A percentile compares a stretch with the other conserved stretches of the same genome.
phyloP scores from a whole-genome alignment of 305 asterid species.

The Solanum hybrid region DNA sequence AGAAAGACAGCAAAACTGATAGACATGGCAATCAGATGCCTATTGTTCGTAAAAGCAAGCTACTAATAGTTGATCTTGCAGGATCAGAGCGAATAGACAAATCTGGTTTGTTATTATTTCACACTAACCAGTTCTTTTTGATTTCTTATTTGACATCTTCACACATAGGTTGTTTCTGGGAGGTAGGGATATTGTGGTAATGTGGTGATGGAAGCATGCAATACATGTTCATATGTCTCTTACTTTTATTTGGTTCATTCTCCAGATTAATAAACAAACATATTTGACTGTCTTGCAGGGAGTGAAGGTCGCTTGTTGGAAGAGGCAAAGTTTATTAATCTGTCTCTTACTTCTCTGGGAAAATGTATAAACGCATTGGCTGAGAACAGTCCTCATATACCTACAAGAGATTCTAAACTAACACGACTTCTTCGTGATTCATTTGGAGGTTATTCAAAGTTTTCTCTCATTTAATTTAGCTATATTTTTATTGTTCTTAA shows the following conservation, averaged over 20 bases:
- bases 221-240: not conserved
- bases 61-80: slow-evolving; percentile 91
- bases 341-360: slow-evolving; percentile 80
- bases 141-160: not conserved
- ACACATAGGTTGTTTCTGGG: not conserved
- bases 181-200: not conserved
- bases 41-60: slow-evolving; percentile 75
- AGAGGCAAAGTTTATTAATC: slow-evolving; percentile 91
- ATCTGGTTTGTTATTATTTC: slow-evolving; percentile 52
- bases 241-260: not conserved
- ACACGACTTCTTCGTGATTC: slow-evolving; percentile 95
- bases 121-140: not conserved
- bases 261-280: not conserved
- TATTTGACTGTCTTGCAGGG: slow-evolving; percentile 40
- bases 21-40: slow-evolving; percentile 38
- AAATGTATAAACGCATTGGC: slow-evolving; percentile 95
- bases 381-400: slow-evolving; percentile 88
- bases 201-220: not conserved
- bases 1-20: slow-evolving; percentile 23
- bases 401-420: slow-evolving; percentile 87
- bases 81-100: slow-evolving; percentile 87
- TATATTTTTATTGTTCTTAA: not conserved
- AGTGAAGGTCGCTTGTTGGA: slow-evolving; percentile 86
- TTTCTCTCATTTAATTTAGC: not conserved
- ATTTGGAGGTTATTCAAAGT: slow-evolving; percentile 61